phyloP scores from a whole-genome alignment of 176 grass and related monocot genomes.

The Otatea glauca region DNA sequence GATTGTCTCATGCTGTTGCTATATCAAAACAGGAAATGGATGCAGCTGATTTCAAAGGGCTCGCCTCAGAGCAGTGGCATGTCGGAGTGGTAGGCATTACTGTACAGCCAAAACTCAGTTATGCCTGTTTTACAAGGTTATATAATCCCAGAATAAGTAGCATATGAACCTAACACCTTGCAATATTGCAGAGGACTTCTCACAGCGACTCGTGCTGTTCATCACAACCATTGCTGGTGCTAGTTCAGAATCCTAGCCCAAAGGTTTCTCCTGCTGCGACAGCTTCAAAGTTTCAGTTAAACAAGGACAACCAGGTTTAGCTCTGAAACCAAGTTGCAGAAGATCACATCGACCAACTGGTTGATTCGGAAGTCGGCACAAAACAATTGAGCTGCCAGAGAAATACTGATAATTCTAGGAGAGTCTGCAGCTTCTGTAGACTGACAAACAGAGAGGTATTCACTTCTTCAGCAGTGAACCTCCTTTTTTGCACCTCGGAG shows the following conservation, averaged over 20 bases:
- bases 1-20: constrained; percentile 14
- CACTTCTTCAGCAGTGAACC: constrained; percentile 1
- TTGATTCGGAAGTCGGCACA: constrained; percentile 16
- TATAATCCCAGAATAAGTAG: neutral
- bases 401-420: constrained; percentile 21
- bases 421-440: neutral
- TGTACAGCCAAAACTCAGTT: neutral
- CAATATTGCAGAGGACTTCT: constrained; percentile 57
- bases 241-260: constrained; percentile 74
- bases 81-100: constrained; percentile 78
- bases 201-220: constrained; percentile 36
- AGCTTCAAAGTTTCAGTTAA: constrained; percentile 40
- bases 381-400: constrained; percentile 13
- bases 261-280: constrained; percentile 19
- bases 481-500: neutral
- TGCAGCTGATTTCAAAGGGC: constrained; percentile 75
- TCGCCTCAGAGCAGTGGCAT: constrained; percentile 90
- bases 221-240: constrained; percentile 63
- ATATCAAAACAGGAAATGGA: constrained; percentile 70
- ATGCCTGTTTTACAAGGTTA: neutral
- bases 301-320: constrained; percentile 34
- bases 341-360: constrained; percentile 26
- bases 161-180: constrained; percentile 29
- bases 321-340: constrained; percentile 8
- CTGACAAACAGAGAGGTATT: constrained; percentile 10